Conservation (phyloP, 176 grass and related monocot genomes). For the Musa beccarii region DNA sequence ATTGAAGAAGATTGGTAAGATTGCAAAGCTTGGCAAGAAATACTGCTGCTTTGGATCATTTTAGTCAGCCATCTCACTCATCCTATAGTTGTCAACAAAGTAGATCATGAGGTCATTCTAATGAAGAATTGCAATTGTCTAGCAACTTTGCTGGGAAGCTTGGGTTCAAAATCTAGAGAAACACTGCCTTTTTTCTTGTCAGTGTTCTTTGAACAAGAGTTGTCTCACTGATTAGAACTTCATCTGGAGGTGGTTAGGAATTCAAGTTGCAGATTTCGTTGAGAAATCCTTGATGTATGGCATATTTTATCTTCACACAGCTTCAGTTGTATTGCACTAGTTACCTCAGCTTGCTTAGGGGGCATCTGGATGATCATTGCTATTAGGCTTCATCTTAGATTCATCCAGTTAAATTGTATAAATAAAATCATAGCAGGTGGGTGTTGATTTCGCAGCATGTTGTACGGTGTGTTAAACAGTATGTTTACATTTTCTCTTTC, state of each 20-base stretch:
- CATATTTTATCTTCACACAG: neutral
- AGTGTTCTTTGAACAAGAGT: neutral
- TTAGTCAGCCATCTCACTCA: neutral
- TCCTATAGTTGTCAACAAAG: neutral
- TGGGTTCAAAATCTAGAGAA: neutral
- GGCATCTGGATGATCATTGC: no score
- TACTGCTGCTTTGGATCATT: conserved; percentile 43
- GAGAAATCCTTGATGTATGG: neutral
- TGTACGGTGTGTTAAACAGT: no score
- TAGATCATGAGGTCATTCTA: neutral
- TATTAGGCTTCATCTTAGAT: no score
- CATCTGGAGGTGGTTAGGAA: neutral
- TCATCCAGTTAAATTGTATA: no score
- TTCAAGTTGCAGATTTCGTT: neutral
- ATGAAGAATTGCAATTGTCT: neutral
- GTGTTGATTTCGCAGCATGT: no score
- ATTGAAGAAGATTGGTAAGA: conserved; percentile 10
- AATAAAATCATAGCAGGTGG: no score
- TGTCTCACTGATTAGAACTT: neutral
- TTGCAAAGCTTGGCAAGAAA: conserved; percentile 42
- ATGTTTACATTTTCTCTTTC: neutral
- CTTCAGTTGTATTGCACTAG: neutral
- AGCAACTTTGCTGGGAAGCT: neutral
- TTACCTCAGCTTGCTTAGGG: no score
- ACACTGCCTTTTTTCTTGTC: neutral